Evolutionary conservation across 768 basidiomycete genomes (phyloP).

Genomic region (Lactifluus hygrophoroides): DNA sequence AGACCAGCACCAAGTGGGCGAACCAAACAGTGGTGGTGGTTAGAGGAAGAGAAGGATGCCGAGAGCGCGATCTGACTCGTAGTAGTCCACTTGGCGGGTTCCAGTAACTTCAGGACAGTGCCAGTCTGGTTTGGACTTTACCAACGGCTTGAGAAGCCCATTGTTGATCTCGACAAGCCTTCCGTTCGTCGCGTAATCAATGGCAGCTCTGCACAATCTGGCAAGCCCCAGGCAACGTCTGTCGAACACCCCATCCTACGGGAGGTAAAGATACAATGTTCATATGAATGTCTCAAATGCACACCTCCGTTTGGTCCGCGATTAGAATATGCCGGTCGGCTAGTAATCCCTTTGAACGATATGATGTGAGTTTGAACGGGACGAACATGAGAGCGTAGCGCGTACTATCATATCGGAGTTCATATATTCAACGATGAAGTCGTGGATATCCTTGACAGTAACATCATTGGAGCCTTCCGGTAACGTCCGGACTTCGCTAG

Average conservation of each 20-base stretch:
- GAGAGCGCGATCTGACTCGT: constrained; percentile 59
- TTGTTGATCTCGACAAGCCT: constrained; percentile 45
- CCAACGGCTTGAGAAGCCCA: constrained; percentile 42
- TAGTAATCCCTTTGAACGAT: constrained; percentile 46
- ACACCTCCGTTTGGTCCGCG: constrained; percentile 65
- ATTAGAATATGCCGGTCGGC: constrained; percentile 59
- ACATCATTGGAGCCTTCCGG: constrained; percentile 30
- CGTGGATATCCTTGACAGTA: constrained; percentile 58
- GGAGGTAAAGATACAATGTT: not conserved
- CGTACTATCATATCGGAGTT: constrained; percentile 67
- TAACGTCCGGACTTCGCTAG: constrained; percentile 24
- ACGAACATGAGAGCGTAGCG: not conserved
- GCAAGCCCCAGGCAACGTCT: constrained; percentile 35
- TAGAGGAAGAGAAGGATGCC: constrained; percentile 62
- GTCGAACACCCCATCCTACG: constrained; percentile 53
- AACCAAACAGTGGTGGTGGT: too few relatives aligned
- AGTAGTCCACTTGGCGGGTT: constrained; percentile 48
- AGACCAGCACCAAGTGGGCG: too few relatives aligned
- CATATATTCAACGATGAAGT: constrained; percentile 78
- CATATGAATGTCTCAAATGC: not conserved
- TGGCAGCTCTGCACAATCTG: constrained; percentile 48
- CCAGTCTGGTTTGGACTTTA: constrained; percentile 72
- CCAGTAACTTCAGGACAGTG: constrained; percentile 40
- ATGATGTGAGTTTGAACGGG: not conserved
- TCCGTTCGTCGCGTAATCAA: constrained; percentile 74